phyloP scores from a whole-genome alignment of 345 rosid species.

The Populus simonii region DNA sequence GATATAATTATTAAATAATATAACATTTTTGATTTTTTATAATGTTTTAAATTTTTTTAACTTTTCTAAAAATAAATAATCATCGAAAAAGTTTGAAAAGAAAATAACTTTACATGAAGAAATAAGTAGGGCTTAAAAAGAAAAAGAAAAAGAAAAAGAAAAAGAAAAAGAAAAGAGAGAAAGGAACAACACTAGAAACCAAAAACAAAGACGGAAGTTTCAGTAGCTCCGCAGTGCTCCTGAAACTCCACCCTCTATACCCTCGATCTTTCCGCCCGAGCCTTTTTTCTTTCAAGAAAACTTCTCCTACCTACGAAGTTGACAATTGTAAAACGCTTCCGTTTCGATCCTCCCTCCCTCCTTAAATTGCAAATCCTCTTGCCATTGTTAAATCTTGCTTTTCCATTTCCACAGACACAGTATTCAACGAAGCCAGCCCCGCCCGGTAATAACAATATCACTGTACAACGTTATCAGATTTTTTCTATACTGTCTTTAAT shows the following conservation, averaged over 20 bases:
- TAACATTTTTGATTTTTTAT: no score
- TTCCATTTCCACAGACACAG: neutral
- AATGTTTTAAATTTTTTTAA: no score
- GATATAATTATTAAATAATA: no score
- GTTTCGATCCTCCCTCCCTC: neutral
- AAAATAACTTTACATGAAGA: no score
- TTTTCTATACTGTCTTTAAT: neutral
- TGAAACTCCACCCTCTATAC: slow-evolving; percentile 26
- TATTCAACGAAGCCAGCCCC: neutral
- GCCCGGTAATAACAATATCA: neutral
- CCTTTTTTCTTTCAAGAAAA: no score
- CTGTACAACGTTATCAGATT: neutral
- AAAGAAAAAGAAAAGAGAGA: neutral
- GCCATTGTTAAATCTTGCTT: neutral
- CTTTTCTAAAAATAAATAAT: no score
- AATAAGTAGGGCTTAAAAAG: no score
- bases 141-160: neutral
- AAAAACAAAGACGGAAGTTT: neutral
- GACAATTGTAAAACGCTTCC: neutral
- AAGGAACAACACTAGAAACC: neutral
- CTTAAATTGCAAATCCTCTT: neutral
- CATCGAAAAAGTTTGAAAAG: no score
- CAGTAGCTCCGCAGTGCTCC: neutral
- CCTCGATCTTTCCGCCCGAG: slow-evolving; percentile 33
- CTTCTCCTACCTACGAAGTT: neutral